Evolutionary conservation across 129 eudicot genomes (phyloP).

Genomic region (Apium graveolens): DNA sequence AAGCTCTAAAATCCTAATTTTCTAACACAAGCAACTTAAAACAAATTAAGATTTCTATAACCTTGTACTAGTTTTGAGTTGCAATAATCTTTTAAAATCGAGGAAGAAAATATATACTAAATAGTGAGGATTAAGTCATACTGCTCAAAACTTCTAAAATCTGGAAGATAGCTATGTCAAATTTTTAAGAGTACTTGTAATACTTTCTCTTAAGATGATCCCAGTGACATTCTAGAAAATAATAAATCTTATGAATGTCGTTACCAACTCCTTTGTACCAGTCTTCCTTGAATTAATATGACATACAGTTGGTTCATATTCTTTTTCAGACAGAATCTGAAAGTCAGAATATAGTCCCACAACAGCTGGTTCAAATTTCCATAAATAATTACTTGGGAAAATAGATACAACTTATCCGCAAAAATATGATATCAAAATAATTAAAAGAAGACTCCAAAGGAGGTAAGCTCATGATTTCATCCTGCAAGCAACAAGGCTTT

Average conservation of each 20-base stretch:
- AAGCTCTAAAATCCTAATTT: too few relatives aligned
- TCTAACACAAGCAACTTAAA: constrained; percentile 12
- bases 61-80: background rate
- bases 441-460: constrained; percentile 54
- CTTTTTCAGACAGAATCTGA: background rate
- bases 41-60: background rate
- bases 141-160: background rate
- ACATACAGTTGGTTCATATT: background rate
- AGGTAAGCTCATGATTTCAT: constrained; percentile 43
- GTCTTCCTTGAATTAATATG: background rate
- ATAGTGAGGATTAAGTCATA: background rate
- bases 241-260: background rate
- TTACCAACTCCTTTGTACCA: background rate
- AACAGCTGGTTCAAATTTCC: background rate
- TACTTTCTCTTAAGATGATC: background rate
- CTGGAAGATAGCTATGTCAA: background rate
- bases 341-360: background rate
- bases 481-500: constrained; percentile 32
- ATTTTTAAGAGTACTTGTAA: background rate
- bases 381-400: background rate
- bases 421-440: constrained; percentile 55
- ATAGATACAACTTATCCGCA: constrained; percentile 50
- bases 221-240: background rate
- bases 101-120: background rate
- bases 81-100: background rate